Percentiles rank a stretch among this genome's conserved stretches.
Evolutionary conservation across 768 basidiomycete genomes (phyloP).

Genomic region (Tulasnella sp.): DNA sequence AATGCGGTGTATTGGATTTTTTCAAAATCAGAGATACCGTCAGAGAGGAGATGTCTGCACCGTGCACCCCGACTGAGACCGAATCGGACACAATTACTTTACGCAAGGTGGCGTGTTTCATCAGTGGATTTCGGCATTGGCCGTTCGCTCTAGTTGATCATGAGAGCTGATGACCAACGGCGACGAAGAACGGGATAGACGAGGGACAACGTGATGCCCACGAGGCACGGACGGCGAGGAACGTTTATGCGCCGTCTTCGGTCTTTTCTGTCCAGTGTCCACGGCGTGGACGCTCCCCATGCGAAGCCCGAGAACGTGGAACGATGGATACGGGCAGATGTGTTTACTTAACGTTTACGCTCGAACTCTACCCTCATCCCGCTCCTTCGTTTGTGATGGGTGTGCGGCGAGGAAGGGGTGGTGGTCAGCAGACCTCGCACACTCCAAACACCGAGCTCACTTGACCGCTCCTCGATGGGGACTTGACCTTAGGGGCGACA

Average conservation of each 20-base stretch:
- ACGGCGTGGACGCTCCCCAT: background rate
- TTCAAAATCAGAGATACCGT: too few species aligned
- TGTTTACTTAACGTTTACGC: conserved; percentile 9
- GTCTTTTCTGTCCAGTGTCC: background rate
- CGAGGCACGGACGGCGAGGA: background rate
- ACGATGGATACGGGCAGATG: background rate
- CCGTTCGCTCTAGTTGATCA: background rate
- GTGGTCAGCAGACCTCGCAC: conserved; percentile 11
- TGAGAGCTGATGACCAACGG: conserved; percentile 1
- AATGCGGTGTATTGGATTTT: too few species aligned
- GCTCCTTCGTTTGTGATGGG: background rate
- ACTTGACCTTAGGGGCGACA: background rate
- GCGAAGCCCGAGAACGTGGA: background rate
- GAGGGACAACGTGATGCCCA: conserved; percentile 3
- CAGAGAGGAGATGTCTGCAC: too few species aligned
- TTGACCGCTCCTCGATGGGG: conserved; percentile 2
- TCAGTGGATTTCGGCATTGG: too few species aligned
- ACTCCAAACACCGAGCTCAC: background rate
- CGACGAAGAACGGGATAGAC: background rate
- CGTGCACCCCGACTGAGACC: too few species aligned
- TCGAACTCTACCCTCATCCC: background rate
- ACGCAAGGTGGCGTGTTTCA: background rate
- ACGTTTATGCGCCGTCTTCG: conserved; percentile 9
- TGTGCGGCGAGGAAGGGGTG: background rate
- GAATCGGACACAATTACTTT: background rate